Evolutionary conservation across 176 grass and related monocot genomes (phyloP).

Genomic region (Poa pratensis): DNA sequence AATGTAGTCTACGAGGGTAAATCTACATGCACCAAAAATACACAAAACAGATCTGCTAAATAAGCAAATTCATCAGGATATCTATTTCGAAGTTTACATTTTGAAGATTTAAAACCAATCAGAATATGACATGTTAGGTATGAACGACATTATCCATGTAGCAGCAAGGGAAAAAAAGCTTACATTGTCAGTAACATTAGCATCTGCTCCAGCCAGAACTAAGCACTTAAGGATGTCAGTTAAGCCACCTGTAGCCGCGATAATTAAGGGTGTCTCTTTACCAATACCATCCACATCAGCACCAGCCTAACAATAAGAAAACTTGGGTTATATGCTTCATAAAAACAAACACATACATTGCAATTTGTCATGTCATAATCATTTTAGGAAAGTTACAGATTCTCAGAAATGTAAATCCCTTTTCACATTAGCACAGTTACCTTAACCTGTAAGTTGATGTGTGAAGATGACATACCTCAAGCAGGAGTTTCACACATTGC

Average conservation of each 20-base stretch:
- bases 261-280: no score
- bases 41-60: not conserved
- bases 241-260: no score
- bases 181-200: no score
- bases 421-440: conserved; percentile 23
- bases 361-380: conserved; percentile 9
- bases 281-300: no score
- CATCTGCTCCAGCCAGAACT: no score
- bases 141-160: no score
- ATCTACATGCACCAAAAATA: not conserved
- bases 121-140: no score
- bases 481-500: conserved; percentile 23
- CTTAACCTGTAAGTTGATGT: conserved; percentile 12
- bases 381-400: not conserved
- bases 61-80: not conserved
- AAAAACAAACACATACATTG: not conserved
- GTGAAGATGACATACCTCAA: conserved; percentile 23
- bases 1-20: not conserved
- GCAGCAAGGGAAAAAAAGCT: no score
- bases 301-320: conserved; percentile 43
- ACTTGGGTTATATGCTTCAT: conserved; percentile 16
- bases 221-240: no score
- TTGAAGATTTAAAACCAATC: conserved; percentile 27
- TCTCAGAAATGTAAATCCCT: not conserved
- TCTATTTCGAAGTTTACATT: not conserved